phyloP scores from a whole-genome alignment of 1,284 basidiomycete genomes.

The Papiliotrema flavescens region DNA sequence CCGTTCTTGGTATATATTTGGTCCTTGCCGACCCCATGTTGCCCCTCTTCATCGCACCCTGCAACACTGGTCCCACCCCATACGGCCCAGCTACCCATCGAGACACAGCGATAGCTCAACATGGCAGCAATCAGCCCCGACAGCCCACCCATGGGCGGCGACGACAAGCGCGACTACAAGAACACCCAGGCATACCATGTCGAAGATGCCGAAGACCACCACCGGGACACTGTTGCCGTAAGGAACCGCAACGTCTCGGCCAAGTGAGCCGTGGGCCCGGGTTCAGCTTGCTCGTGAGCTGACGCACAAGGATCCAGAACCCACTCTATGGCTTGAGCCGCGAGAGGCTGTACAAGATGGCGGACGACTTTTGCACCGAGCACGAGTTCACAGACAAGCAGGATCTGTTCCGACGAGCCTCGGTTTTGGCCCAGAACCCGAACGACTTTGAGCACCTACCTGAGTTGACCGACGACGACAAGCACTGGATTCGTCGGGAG shows the following conservation, averaged over 20 bases:
- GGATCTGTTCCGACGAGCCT: constrained; percentile 59
- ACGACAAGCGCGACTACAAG: neutral
- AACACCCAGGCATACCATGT: constrained; percentile 9
- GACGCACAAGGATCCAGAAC: neutral
- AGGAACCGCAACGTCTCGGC: constrained; percentile 24
- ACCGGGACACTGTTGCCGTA: constrained; percentile 3
- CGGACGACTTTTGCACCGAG: constrained; percentile 56
- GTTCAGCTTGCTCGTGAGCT: constrained; percentile 13
- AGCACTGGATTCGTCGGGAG: constrained; percentile 53
- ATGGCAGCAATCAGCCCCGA: no score
- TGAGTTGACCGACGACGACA: constrained; percentile 62
- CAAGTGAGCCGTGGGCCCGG: constrained; percentile 15
- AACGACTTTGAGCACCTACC: constrained; percentile 56
- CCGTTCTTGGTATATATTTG: no score
- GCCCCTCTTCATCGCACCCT: no score
- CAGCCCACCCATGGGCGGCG: no score
- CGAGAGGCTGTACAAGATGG: constrained; percentile 55
- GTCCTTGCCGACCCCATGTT: no score
- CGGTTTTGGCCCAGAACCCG: constrained; percentile 61
- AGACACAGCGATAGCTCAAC: no score
- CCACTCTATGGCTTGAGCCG: constrained; percentile 28
- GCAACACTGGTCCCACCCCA: no score
- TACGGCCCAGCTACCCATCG: no score
- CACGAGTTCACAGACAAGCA: constrained; percentile 48
- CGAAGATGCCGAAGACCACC: constrained; percentile 13